A percentile compares a stretch with the other conserved stretches of the same genome.
Evolutionary conservation across 768 basidiomycete species (phyloP).

Genomic region (Suillus lakei): DNA sequence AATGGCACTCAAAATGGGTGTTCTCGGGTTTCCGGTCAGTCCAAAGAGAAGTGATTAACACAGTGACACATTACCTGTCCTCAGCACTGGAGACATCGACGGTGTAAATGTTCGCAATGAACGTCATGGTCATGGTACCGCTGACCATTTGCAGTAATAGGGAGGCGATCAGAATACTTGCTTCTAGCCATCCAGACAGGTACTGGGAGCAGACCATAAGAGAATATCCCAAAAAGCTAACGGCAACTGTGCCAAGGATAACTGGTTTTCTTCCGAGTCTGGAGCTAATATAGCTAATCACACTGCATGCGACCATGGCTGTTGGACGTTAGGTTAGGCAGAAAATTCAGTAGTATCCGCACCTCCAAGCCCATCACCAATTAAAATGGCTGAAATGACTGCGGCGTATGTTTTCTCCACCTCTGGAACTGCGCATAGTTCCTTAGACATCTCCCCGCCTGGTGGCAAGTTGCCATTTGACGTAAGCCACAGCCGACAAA

Average conservation of each 20-base stretch:
- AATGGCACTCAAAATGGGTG: slow-evolving; percentile 28
- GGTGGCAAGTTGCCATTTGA: slow-evolving; percentile 18
- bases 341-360: slow-evolving; percentile 4
- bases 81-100: slow-evolving; percentile 31
- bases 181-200: slow-evolving; percentile 18
- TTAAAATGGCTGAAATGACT: slow-evolving; percentile 18
- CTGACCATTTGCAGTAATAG: slow-evolving; percentile 22
- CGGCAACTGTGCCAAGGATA: slow-evolving; percentile 17
- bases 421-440: slow-evolving; percentile 25
- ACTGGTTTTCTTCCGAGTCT: slow-evolving; percentile 31
- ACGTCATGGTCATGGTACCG: slow-evolving; percentile 10
- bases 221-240: slow-evolving; percentile 15
- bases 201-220: slow-evolving; percentile 23
- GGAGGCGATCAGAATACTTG: slow-evolving; percentile 24
- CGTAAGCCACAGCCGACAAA: slow-evolving; percentile 31
- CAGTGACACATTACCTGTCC: slow-evolving; percentile 20
- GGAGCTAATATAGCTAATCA: slow-evolving; percentile 28
- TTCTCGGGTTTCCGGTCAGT: slow-evolving; percentile 25
- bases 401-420: slow-evolving; percentile 28
- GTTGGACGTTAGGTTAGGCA: background rate
- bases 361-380: slow-evolving; percentile 26
- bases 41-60: background rate
- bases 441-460: slow-evolving; percentile 13
- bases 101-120: slow-evolving; percentile 33
- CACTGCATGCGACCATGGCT: slow-evolving; percentile 31